A percentile compares a stretch with the other conserved stretches of the same genome.
These are phyloP conservation scores for Naganishia liquefaciens DNA, from an alignment of 1,284 basidiomycete genomes.

Conservation along the genomic window DNA sequence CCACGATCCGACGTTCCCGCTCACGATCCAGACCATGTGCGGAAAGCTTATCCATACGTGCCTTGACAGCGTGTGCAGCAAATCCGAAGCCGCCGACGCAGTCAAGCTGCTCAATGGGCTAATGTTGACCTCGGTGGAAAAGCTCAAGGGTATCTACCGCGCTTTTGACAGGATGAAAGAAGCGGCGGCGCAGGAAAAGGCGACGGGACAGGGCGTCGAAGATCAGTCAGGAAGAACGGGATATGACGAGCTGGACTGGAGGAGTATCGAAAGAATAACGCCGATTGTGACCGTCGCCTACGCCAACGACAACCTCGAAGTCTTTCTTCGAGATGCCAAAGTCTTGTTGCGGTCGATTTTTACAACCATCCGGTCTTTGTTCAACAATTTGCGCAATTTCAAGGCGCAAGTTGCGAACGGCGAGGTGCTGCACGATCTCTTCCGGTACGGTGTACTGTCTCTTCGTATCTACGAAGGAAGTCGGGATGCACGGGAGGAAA, in stretches of 20 bases:
- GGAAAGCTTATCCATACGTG: constrained; percentile 91
- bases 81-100: constrained; percentile 69
- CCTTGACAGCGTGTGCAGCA: constrained; percentile 76
- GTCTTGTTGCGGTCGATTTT: constrained; percentile 84
- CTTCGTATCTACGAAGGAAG: constrained; percentile 78
- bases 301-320: constrained; percentile 74
- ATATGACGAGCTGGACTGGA: constrained; percentile 52
- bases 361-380: constrained; percentile 83
- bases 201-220: constrained; percentile 42
- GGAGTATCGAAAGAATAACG: constrained; percentile 73
- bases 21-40: constrained; percentile 84
- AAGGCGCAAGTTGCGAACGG: constrained; percentile 75
- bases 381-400: constrained; percentile 75
- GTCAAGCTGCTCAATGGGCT: constrained; percentile 70
- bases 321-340: constrained; percentile 66
- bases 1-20: constrained; percentile 82
- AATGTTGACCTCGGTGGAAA: constrained; percentile 81
- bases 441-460: constrained; percentile 80
- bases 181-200: constrained; percentile 46
- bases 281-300: constrained; percentile 73
- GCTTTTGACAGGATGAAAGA: constrained; percentile 59
- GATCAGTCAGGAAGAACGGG: constrained; percentile 35
- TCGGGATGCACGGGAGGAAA: constrained; percentile 73
- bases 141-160: constrained; percentile 76
- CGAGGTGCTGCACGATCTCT: constrained; percentile 81